Base-by-base conservation (phyloP, 2,329 filamentous ascomycete species). In the Fusarium sp. region DNA sequence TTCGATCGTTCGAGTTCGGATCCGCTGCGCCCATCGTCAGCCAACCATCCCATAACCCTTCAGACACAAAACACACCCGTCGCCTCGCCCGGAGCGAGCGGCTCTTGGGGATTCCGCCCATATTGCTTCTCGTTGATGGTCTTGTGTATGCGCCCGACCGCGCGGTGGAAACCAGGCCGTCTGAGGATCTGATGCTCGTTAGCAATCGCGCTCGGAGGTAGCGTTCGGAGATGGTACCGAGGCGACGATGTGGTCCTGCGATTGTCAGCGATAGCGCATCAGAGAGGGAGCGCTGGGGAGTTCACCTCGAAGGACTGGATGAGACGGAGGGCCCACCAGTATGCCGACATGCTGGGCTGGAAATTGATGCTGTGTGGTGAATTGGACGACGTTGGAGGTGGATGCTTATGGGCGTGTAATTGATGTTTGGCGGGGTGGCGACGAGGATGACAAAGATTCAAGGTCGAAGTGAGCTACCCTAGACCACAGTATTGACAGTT, bases 61-160 rank as follows among this genome's bases (percentile, higher is more conserved):
- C 8, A 10, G n/a, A 18, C 12, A 30, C n/a, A 15, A 47, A 53
- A 41, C 76, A 6, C 77, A 85, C 84, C 82, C 34, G 86, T 87
- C 3, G 87, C 87, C 72, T 89, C 84, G 46, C 87, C 87, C 1
- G 81, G 85, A 0, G 82, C 80, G 10, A 88, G 66, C 7, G 86
- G 86, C 53, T 87, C 84, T 66, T 83, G 78, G 0, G 86, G 86
- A 56, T 86, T 80, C 27, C 84, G 82, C 10, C 87, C 87, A 65
- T 88, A 68, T 46, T 82, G 80, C 16, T 78, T 75, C 65, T 88
- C 85, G 71, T 89, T 77, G 39, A 89, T 81, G 4, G 76, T 79
- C 13, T 82, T 81, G 62, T 89, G 86, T 36, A 89, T 85, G n/a
- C 82, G 80, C 8, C 84, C 84, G 40, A 89, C 87, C 4, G 81